A percentile compares a stretch with the other conserved stretches of the same genome.
phyloP scores from a whole-genome alignment of 768 basidiomycete genomes.

The Tricholoma saponaceum region DNA sequence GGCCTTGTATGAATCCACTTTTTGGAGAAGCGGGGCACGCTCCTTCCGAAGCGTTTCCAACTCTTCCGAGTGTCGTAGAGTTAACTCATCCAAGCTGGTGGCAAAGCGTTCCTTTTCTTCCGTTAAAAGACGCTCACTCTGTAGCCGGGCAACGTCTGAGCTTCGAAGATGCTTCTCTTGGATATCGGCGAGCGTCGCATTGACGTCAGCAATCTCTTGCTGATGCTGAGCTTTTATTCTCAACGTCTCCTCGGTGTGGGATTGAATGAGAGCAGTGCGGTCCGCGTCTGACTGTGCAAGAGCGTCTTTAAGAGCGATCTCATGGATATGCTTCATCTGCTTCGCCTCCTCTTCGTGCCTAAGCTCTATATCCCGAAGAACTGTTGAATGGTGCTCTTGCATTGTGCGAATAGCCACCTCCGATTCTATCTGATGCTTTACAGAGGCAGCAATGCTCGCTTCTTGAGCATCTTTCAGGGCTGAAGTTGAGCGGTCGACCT shows the following conservation, averaged over 20 bases:
- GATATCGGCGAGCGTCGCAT: slow-evolving; percentile 33
- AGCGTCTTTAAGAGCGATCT: slow-evolving; percentile 31
- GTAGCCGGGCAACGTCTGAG: slow-evolving; percentile 31
- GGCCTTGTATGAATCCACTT: slow-evolving; percentile 58
- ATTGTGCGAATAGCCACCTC: slow-evolving; percentile 43
- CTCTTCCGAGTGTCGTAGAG: slow-evolving; percentile 45
- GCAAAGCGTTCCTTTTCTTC: slow-evolving; percentile 47
- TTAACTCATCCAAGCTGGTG: slow-evolving; percentile 44
- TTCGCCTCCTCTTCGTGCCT: slow-evolving; percentile 55
- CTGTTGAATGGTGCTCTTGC: slow-evolving; percentile 51
- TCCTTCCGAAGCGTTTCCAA: slow-evolving; percentile 43
- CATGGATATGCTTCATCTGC: slow-evolving; percentile 45
- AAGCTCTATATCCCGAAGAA: slow-evolving; percentile 52
- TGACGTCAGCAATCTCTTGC: slow-evolving; percentile 36
- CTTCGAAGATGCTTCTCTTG: slow-evolving; percentile 32
- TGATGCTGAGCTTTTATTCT: slow-evolving; percentile 45
- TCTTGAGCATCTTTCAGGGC: slow-evolving; percentile 42
- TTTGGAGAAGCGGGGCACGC: slow-evolving; percentile 45
- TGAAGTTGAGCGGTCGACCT: slow-evolving; percentile 44
- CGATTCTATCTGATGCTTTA: slow-evolving; percentile 39
- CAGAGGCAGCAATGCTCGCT: slow-evolving; percentile 31
- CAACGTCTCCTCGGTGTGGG: slow-evolving; percentile 34
- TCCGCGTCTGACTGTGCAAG: slow-evolving; percentile 23
- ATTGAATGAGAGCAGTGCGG: slow-evolving; percentile 23
- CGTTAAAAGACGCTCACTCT: slow-evolving; percentile 33